Conservation (phyloP, 805 yeast species). For the Maudiozyma barnettii region DNA sequence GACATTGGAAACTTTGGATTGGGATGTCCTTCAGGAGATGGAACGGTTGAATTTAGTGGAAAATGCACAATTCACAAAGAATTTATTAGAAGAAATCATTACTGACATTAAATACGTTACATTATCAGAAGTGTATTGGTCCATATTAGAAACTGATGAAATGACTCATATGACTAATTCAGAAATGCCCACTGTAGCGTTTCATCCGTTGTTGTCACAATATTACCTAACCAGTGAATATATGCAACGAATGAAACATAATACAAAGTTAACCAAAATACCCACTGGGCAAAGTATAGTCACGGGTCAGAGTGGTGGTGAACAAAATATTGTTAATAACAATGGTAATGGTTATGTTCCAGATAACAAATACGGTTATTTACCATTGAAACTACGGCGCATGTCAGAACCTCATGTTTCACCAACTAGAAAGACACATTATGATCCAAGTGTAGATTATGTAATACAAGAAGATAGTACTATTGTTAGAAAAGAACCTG, state of each 20-base stretch:
- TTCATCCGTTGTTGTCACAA: slow-evolving; percentile 80
- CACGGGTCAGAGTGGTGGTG: background rate
- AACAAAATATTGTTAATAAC: background rate
- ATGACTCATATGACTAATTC: background rate
- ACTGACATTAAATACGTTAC: slow-evolving; percentile 49
- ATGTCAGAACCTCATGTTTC: slow-evolving; percentile 41
- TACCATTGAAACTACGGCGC: slow-evolving; percentile 33
- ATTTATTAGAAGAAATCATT: slow-evolving; percentile 50
- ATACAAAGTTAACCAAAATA: background rate
- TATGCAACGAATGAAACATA: slow-evolving; percentile 32
- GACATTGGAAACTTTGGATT: slow-evolving; percentile 24
- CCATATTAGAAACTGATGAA: background rate
- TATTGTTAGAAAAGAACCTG: background rate
- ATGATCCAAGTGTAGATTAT: slow-evolving; percentile 2
- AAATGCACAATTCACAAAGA: slow-evolving; percentile 41
- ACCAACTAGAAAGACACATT: slow-evolving; percentile 30
- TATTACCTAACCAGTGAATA: slow-evolving; percentile 85
- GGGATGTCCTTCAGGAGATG: slow-evolving; percentile 64
- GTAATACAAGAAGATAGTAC: background rate
- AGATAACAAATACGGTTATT: background rate
- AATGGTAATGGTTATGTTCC: no score
- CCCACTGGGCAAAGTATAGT: background rate
- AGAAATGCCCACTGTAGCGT: slow-evolving; percentile 59
- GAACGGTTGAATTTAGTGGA: slow-evolving; percentile 67
- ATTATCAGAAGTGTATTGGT: slow-evolving; percentile 20